Conservation (phyloP, 169 alveolate species). For the Eimeria praecox region DNA sequence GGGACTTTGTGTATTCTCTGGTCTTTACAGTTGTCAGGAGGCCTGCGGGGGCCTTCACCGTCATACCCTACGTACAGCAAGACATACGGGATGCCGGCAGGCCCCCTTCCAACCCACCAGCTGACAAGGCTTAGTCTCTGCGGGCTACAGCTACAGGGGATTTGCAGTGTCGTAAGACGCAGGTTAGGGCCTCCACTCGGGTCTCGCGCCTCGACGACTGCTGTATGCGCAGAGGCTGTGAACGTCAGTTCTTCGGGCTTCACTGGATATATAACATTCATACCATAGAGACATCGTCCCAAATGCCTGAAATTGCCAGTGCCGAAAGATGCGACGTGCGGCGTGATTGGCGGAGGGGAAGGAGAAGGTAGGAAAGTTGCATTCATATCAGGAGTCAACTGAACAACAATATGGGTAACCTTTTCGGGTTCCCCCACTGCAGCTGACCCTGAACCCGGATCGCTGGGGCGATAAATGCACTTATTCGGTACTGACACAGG, state of each 20-base stretch:
- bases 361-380: conserved; percentile 5
- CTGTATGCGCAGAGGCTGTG: neutral
- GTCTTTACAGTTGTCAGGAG: neutral
- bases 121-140: conserved; percentile 1
- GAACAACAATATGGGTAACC: neutral
- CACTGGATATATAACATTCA: neutral
- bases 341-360: neutral
- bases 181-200: neutral
- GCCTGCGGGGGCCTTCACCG: conserved; percentile 1
- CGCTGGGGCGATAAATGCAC: neutral
- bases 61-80: conserved; percentile 21
- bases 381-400: neutral
- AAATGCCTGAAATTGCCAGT: neutral
- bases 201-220: conserved; percentile 6
- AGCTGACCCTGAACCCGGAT: neutral
- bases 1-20: conserved; percentile 6
- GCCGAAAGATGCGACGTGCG: neutral
- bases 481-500: neutral
- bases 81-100: neutral
- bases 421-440: neutral
- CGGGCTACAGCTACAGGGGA: conserved; percentile 42
- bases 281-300: neutral
- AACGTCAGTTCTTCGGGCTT: neutral
- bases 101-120: conserved; percentile 39
- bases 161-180: neutral